Evolutionary conservation across 345 rosid genomes (phyloP), one percentile per base, ranked within the genome.

Genomic region (Populus alba): DNA sequence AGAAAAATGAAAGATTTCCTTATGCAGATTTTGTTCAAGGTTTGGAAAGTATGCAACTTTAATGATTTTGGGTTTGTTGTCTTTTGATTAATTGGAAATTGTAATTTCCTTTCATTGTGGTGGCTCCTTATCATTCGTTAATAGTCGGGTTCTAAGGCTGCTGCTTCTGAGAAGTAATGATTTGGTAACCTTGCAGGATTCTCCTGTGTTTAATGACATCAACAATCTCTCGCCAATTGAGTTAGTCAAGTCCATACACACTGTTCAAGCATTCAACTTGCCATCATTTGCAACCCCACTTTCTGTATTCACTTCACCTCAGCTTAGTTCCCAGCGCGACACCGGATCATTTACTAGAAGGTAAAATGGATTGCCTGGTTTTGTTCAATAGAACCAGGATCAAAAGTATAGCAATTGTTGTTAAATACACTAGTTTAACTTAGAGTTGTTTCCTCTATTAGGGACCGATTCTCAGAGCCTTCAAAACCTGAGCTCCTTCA

Each of bases 191-290:
- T 75, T 86, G 87, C 89, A 92, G 97, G 88, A 89, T 85, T 92
- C 97, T 72, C 97, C 92, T 4, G 90, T 90, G 22, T 92, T 89
- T 78, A 88, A 87, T 74, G 90, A 85, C 83, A 92, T 92, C 23
- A 87, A 80, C 78, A 90, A 78, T 13, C 91, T 92, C 51, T 92
- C 92, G 0, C 94, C 97, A 15, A 80, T 90, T 23, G 91, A 89
- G 53, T 81, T 83, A 20, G 85, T 82, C 10, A 92, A 88, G 77
- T 84, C 82, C 62, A 13, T 74, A 41, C 80, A 78, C 39, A 35
- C 68, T 0, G 87, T 78, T 66, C 84, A 75, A 55, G 78, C 81
- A 22, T 83, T 86, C 71, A 84, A 76, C 72, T 82, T 87, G 18
- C 82, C 84, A 45, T 76, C 80, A 13, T 78, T 88, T 78, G 49